Conservation (phyloP, 2,329 filamentous ascomycete species). For the Calonectria crousiana region DNA sequence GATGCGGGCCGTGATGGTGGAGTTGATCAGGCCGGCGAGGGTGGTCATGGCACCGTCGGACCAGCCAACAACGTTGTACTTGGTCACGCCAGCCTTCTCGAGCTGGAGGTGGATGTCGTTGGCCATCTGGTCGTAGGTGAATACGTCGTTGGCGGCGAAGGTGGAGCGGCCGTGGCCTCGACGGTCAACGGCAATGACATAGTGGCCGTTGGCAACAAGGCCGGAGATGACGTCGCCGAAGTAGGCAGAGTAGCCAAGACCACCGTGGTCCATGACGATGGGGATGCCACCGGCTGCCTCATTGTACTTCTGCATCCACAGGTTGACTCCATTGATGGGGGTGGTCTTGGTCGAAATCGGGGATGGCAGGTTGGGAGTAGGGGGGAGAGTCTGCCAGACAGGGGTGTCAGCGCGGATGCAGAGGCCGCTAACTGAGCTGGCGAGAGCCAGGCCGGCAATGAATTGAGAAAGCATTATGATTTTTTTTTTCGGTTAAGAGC, state of each 20-base stretch:
- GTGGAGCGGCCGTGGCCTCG: constrained; percentile 57
- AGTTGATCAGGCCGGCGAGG: constrained; percentile 51
- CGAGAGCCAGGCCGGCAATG: constrained; percentile 5
- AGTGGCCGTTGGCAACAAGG: constrained; percentile 48
- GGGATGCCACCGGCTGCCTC: constrained; percentile 47
- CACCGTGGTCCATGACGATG: constrained; percentile 55
- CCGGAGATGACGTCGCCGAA: constrained; percentile 53
- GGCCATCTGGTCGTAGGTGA: constrained; percentile 55
- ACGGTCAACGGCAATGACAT: constrained; percentile 55
- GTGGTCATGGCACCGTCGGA: constrained; percentile 56
- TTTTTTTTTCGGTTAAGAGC: not conserved
- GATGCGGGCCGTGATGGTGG: constrained; percentile 46
- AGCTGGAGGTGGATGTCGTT: constrained; percentile 51
- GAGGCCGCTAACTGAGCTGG: constrained; percentile 31
- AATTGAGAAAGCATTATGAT: not conserved
- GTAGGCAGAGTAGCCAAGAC: constrained; percentile 57
- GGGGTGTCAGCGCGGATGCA: constrained; percentile 42
- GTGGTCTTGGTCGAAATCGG: constrained; percentile 47
- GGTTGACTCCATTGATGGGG: constrained; percentile 51
- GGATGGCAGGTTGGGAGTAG: constrained; percentile 52
- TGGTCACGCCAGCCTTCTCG: constrained; percentile 41
- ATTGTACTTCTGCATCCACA: constrained; percentile 58
- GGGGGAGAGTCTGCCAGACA: constrained; percentile 50
- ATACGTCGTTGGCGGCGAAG: constrained; percentile 49
- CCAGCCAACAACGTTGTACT: constrained; percentile 55